These are phyloP conservation scores for Microcyclospora tardicrescens DNA, from an alignment of 2,329 filamentous ascomycete species.

Conservation along the genomic window DNA sequence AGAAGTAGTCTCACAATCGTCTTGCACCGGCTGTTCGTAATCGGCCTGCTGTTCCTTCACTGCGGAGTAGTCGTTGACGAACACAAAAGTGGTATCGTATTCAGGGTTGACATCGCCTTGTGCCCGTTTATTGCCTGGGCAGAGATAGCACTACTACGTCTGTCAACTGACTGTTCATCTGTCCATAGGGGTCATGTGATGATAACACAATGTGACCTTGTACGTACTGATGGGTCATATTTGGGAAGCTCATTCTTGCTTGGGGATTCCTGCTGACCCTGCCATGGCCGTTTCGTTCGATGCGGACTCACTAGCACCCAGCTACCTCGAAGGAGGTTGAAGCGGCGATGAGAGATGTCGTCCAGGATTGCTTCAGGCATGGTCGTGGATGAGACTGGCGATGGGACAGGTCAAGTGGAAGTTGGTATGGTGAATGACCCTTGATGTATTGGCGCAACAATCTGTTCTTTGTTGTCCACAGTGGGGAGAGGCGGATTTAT, in stretches of 20 bases:
- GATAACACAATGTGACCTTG: no score
- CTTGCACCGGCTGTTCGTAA: slow-evolving; percentile 46
- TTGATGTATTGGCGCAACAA: no score
- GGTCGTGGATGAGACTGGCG: slow-evolving; percentile 2
- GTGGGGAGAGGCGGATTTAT: no score
- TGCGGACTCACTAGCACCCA: slow-evolving; percentile 95
- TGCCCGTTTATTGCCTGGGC: slow-evolving; percentile 79
- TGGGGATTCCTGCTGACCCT: slow-evolving; percentile 45
- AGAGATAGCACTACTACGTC: slow-evolving; percentile 66
- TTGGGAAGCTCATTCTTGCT: slow-evolving; percentile 45
- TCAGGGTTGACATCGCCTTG: slow-evolving; percentile 76
- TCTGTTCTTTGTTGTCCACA: no score
- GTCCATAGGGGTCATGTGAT: neutral
- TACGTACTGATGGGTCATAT: slow-evolving; percentile 55
- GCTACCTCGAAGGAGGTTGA: slow-evolving; percentile 77
- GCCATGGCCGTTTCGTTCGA: slow-evolving; percentile 93
- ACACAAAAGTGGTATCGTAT: slow-evolving; percentile 79
- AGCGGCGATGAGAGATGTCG: slow-evolving; percentile 92
- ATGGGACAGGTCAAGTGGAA: no score
- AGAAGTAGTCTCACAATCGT: slow-evolving; percentile 31
- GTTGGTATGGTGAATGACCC: no score
- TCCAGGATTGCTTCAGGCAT: slow-evolving; percentile 51
- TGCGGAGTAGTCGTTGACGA: slow-evolving; percentile 95
- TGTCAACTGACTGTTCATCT: slow-evolving; percentile 7
- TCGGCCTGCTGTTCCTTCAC: slow-evolving; percentile 86